Conservation (phyloP, 352 stramenopile genomes). For the Phytopythium chamaehyphon region DNA sequence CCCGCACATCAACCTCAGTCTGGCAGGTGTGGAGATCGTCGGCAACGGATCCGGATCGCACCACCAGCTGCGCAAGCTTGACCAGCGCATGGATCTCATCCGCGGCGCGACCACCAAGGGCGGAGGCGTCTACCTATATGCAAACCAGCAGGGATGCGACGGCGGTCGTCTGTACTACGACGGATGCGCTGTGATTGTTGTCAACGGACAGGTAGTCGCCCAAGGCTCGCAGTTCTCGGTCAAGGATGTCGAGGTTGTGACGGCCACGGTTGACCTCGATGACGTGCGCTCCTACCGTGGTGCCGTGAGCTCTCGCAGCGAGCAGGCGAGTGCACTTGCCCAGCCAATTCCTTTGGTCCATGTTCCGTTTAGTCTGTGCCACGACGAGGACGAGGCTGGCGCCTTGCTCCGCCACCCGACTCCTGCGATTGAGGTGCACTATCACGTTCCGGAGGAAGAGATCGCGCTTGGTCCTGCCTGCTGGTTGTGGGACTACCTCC, state of each 20-base stretch:
- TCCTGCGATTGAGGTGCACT: constrained; percentile 60
- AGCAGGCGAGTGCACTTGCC: constrained; percentile 89
- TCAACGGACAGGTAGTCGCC: constrained; percentile 95
- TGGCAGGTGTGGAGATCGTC: constrained; percentile 97
- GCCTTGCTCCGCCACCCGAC: constrained; percentile 28
- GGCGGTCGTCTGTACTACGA: constrained; percentile 97
- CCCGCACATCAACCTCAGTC: constrained; percentile 92
- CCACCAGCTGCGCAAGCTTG: constrained; percentile 95
- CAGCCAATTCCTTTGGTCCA: constrained; percentile 65
- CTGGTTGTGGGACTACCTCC: constrained; percentile 99
- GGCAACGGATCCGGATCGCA: constrained; percentile 97
- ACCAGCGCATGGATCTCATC: constrained; percentile 91
- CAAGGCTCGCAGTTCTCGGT: constrained; percentile 97
- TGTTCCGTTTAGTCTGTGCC: constrained; percentile 75
- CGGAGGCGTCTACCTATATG: constrained; percentile 98
- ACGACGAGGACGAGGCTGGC: constrained; percentile 30
- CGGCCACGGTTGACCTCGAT: constrained; percentile 97
- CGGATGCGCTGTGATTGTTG: constrained; percentile 95
- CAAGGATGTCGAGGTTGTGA: constrained; percentile 95
- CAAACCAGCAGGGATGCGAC: constrained; percentile 97
- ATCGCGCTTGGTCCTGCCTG: constrained; percentile 96
- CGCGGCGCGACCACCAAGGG: constrained; percentile 91
- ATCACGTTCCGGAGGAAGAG: constrained; percentile 94
- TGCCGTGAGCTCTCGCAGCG: constrained; percentile 89
- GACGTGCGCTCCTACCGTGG: constrained; percentile 96